These are phyloP conservation scores for Naganishia randhawae DNA, from an alignment of 768 basidiomycete species.

Conservation along the genomic window DNA sequence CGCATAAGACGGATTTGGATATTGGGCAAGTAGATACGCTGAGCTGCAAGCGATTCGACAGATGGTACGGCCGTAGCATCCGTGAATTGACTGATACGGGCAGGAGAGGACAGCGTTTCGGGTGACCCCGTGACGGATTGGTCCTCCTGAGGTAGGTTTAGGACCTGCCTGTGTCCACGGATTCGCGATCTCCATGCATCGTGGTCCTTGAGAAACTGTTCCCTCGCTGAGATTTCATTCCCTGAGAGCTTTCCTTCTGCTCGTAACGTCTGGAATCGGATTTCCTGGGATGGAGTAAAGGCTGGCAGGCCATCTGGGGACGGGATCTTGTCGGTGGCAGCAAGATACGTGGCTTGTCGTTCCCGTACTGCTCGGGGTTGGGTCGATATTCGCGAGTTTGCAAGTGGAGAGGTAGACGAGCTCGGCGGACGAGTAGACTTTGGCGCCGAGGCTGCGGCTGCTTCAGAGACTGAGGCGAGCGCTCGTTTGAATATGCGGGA, in stretches of 20 bases:
- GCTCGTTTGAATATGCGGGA: slow-evolving; percentile 19
- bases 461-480: slow-evolving; percentile 16
- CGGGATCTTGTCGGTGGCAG: slow-evolving; percentile 21
- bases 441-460: slow-evolving; percentile 7
- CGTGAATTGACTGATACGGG: slow-evolving; percentile 12
- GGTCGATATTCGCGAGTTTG: slow-evolving; percentile 30
- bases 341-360: slow-evolving; percentile 33
- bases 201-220: slow-evolving; percentile 37
- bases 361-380: slow-evolving; percentile 40
- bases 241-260: slow-evolving; percentile 33
- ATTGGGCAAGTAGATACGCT: slow-evolving; percentile 85
- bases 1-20: slow-evolving; percentile 74
- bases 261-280: slow-evolving; percentile 36
- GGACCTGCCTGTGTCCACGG: slow-evolving; percentile 31
- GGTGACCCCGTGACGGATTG: neutral
- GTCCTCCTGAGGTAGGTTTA: neutral
- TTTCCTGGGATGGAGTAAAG: slow-evolving; percentile 30
- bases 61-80: slow-evolving; percentile 13
- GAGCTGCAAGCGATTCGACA: slow-evolving; percentile 59
- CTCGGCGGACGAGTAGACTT: neutral
- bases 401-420: slow-evolving; percentile 7
- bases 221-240: slow-evolving; percentile 33
- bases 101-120: slow-evolving; percentile 16
- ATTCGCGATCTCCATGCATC: slow-evolving; percentile 32
- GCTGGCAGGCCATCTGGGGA: neutral